Percentiles rank a stretch among this genome's conserved stretches.
Conservation (phyloP, 1,284 basidiomycete genomes). For the Apiotrichum gamsii region DNA sequence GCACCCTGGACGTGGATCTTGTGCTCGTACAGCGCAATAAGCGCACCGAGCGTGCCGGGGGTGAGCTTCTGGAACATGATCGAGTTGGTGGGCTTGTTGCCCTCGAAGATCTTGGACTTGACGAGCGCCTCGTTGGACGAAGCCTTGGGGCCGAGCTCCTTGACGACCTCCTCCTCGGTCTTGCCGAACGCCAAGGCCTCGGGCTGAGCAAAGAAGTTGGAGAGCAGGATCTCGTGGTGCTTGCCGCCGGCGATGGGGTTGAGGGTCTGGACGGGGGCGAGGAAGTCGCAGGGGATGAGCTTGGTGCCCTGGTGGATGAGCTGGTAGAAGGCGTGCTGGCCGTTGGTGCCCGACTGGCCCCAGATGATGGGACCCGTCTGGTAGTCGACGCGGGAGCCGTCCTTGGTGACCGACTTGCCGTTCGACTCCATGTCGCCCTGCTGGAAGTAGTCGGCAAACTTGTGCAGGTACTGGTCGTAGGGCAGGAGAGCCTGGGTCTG, state of each 20-base stretch:
- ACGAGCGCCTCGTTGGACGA: conserved; percentile 73
- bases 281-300: conserved; percentile 84
- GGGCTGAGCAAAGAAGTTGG: conserved; percentile 97
- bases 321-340: conserved; percentile 99
- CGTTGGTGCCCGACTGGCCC: conserved; percentile 97
- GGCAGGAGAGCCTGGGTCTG: conserved; percentile 93
- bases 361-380: conserved; percentile 98
- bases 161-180: conserved; percentile 76
- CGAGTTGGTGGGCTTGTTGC: conserved; percentile 94
- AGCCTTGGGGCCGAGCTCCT: conserved; percentile 68
- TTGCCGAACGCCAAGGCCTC: conserved; percentile 97
- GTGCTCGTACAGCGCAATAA: conserved; percentile 62
- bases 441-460: conserved; percentile 99
- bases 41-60: conserved; percentile 73
- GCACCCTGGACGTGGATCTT: conserved; percentile 98
- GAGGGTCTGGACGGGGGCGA: conserved; percentile 87
- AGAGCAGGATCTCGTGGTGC: conserved; percentile 94
- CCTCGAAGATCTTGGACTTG: conserved; percentile 97
- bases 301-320: conserved; percentile 93
- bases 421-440: conserved; percentile 99
- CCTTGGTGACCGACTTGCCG: conserved; percentile 93
- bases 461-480: conserved; percentile 98
- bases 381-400: conserved; percentile 85
- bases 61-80: conserved; percentile 92
- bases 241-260: conserved; percentile 82